Conservation (phyloP, 306 rosid genomes). For the Mimosa bimucronata region DNA sequence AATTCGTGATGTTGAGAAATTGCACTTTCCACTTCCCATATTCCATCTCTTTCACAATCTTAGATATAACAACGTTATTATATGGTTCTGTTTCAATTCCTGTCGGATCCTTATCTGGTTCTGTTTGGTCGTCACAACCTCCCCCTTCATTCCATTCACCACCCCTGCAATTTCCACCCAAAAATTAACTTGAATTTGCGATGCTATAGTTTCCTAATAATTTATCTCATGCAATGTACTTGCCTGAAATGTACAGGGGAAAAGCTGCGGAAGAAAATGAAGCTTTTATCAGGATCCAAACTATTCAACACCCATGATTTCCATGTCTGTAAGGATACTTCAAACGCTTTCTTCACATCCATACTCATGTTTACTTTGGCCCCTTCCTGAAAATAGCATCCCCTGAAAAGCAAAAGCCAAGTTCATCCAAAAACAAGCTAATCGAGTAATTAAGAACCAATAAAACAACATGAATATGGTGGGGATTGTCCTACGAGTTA, state of each 20-base stretch:
- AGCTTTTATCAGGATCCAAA: conserved; percentile 57
- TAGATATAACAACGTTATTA: conserved; percentile 60
- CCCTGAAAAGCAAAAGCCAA: conserved; percentile 48
- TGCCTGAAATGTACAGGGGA: conserved; percentile 85
- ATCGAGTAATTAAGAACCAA: not conserved
- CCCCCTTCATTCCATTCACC: conserved; percentile 89
- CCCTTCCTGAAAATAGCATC: conserved; percentile 77
- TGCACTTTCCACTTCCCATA: conserved; percentile 57
- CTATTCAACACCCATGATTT: conserved; percentile 64
- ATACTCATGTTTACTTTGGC: conserved; percentile 59
- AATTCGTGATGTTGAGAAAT: conserved; percentile 82
- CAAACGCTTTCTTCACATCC: conserved; percentile 72
- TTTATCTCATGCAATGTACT: conserved; percentile 27
- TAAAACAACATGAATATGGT: not conserved
- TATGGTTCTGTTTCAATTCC: conserved; percentile 63
- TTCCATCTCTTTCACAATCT: conserved; percentile 65
- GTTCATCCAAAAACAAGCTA: not conserved
- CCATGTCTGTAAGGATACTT: conserved; percentile 76
- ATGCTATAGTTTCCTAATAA: not conserved
- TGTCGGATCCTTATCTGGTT: conserved; percentile 60
- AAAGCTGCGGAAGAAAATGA: conserved; percentile 77
- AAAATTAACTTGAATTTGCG: not conserved
- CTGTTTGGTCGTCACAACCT: conserved; percentile 51
- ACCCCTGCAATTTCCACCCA: conserved; percentile 59
- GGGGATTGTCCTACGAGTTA: conserved; percentile 42